Percentiles rank a stretch among this genome's conserved stretches.
Evolutionary conservation across 352 stramenopile genomes (phyloP).

Genomic region (Globisporangium spinosum): DNA sequence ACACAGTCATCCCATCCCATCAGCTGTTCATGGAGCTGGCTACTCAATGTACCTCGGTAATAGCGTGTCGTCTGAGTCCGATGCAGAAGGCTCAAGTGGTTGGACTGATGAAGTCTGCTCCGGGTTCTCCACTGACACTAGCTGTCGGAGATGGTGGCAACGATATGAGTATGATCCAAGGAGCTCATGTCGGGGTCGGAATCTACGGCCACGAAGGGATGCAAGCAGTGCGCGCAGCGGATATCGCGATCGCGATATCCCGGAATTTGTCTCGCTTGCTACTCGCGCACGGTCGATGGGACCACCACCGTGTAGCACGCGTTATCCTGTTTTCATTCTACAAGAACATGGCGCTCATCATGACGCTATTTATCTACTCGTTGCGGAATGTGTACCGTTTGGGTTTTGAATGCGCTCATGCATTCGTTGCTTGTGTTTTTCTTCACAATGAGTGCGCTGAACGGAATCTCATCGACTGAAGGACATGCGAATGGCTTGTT

Average conservation of each 20-base stretch:
- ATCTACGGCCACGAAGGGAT: slow-evolving; percentile 98
- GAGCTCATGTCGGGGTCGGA: slow-evolving; percentile 97
- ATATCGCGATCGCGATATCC: slow-evolving; percentile 86
- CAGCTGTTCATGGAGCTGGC: slow-evolving; percentile 82
- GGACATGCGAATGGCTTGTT: slow-evolving; percentile 66
- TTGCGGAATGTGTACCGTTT: slow-evolving; percentile 86
- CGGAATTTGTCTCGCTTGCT: slow-evolving; percentile 72
- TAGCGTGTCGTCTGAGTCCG: slow-evolving; percentile 85
- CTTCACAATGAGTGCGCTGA: slow-evolving; percentile 46
- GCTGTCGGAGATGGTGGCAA: slow-evolving; percentile 98
- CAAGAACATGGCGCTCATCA: slow-evolving; percentile 93
- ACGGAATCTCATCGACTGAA: slow-evolving; percentile 31
- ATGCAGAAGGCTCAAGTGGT: slow-evolving; percentile 94
- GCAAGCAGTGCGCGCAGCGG: slow-evolving; percentile 79
- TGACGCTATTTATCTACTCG: slow-evolving; percentile 89
- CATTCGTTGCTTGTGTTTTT: slow-evolving; percentile 76
- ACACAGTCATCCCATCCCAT: slow-evolving; percentile 32
- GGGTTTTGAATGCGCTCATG: slow-evolving; percentile 70
- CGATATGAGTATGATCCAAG: slow-evolving; percentile 99
- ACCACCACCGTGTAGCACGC: slow-evolving; percentile 70
- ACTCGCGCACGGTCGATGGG: slow-evolving; percentile 83
- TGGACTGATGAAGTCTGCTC: slow-evolving; percentile 87
- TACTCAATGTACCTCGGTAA: slow-evolving; percentile 81
- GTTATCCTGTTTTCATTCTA: slow-evolving; percentile 89
- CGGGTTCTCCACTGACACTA: slow-evolving; percentile 82